Evolutionary conservation across 2,329 filamentous ascomycete genomes (phyloP).

Genomic region (Microcyclosporella mali): DNA sequence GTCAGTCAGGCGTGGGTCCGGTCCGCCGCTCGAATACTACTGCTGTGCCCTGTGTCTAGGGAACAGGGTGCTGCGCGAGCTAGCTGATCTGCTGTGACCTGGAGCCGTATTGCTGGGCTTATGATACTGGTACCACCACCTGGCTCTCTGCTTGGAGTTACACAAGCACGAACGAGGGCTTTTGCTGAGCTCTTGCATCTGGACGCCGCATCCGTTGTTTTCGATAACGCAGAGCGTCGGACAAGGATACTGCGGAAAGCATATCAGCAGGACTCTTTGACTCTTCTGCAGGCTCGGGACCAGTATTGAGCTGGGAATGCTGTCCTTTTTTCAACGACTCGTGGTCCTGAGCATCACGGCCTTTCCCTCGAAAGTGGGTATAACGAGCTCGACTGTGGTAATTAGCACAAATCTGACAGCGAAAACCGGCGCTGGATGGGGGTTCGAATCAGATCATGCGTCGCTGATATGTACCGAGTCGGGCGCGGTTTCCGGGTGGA

Average conservation of each 20-base stretch:
- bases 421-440: neutral
- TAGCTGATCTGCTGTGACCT: constrained; percentile 9
- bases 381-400: constrained; percentile 1
- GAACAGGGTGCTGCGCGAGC: constrained; percentile 3
- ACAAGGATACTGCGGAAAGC: too few species aligned
- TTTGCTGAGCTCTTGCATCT: neutral
- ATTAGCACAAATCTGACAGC: constrained; percentile 3
- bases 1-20: constrained; percentile 9
- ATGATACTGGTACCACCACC: constrained; percentile 9
- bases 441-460: too few species aligned
- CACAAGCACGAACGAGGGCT: constrained; percentile 8
- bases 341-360: too few species aligned
- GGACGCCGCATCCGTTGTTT: too few species aligned
- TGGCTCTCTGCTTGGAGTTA: constrained; percentile 11
- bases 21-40: constrained; percentile 6
- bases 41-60: constrained; percentile 15
- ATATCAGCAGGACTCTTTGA: too few species aligned
- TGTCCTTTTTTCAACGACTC: too few species aligned
- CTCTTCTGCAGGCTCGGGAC: neutral
- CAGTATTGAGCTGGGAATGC: too few species aligned
- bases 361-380: too few species aligned
- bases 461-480: neutral
- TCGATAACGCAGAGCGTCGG: too few species aligned
- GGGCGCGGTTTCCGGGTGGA: neutral
- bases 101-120: constrained; percentile 7